Base-by-base conservation (phyloP, 176 grass and related monocot genomes). In the Microstegium vimineum region DNA sequence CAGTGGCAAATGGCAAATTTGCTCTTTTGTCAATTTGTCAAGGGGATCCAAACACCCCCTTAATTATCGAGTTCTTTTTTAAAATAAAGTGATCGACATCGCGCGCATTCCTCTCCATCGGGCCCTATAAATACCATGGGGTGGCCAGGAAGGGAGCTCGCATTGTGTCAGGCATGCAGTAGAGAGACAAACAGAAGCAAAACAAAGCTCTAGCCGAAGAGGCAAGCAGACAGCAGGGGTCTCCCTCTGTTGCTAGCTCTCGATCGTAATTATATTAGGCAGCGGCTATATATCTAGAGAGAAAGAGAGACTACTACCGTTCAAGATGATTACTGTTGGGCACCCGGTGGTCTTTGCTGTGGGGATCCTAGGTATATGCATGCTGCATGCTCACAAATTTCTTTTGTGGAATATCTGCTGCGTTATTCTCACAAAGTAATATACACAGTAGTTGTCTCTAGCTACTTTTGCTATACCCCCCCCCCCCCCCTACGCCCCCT, bases 291-390 rank as follows among this genome's bases (percentile, higher is more conserved):
- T n/a, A n/a, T 38, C 1, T 17, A 41, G n/a, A 84, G 72, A 81
- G 82, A 69, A 20, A 13, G 51, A 72, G 83, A 77, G 81, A 79
- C 22, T 51, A 20, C 18, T 59, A 11, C 57, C 18, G 5, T 26
- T 3, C 59, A 86, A 82, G 88, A 90, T 90, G 88, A 31, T 62
- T 30, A 28, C 80, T 26, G 34, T 73, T 22, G 14, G 7, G 75
- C 73, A 77, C 54, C 43, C 78, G 26, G 59, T 82, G 88, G 59
- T 78, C 67, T 90, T 90, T 76, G 56, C 79, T 38, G 74, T 82
- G 65, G 88, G 88, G 14, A 60, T 90, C 67, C 10, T 90, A 86
- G 88, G 88, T 90, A 81, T 26, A 42, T n/a, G n/a, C n/a, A n/a
- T n/a, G n/a, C n/a, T 28, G 1, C 14, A 49, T 37, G 67, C 69